phyloP scores from a whole-genome alignment of 2,329 filamentous ascomycete genomes.

The Trichoderma atroviride region DNA sequence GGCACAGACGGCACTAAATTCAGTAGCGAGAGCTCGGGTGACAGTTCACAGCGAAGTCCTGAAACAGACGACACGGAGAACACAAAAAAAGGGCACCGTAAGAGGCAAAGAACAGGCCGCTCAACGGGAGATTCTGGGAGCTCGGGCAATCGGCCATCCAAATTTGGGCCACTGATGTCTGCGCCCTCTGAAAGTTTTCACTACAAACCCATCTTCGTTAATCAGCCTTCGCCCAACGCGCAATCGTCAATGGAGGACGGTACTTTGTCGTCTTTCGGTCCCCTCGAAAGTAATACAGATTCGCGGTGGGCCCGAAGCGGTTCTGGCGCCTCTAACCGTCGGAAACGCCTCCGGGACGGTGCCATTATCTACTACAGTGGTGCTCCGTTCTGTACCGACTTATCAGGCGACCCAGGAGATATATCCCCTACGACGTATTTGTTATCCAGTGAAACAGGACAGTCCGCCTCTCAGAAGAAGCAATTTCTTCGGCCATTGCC shows the following conservation, averaged over 20 bases:
- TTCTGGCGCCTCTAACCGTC: conserved; percentile 52
- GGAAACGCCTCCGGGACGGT: conserved; percentile 64
- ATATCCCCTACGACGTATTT: conserved; percentile 52
- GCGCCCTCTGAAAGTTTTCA: conserved; percentile 56
- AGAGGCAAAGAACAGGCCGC: conserved; percentile 48
- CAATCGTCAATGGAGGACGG: conserved; percentile 54
- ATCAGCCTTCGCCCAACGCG: conserved; percentile 50
- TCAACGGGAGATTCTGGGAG: conserved; percentile 41
- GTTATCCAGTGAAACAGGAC: conserved; percentile 48
- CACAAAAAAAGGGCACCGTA: conserved; percentile 47
- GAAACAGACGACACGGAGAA: conserved; percentile 54
- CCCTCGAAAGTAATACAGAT: conserved; percentile 51
- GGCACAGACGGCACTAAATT: conserved; percentile 65
- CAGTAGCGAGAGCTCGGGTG: conserved; percentile 63
- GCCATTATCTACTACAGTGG: conserved; percentile 84
- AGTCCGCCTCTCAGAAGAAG: conserved; percentile 28
- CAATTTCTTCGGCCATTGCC: conserved; percentile 35
- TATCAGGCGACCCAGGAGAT: conserved; percentile 67
- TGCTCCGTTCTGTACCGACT: conserved; percentile 77
- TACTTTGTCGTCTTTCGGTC: conserved; percentile 52
- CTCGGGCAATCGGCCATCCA: conserved; percentile 45
- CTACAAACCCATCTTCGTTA: conserved; percentile 65
- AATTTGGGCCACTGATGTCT: conserved; percentile 44
- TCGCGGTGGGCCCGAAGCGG: conserved; percentile 52
- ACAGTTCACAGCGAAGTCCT: conserved; percentile 50